Base-by-base conservation (phyloP, 2,329 filamentous ascomycete genomes). In the Sclerotinia sclerotiorum region DNA sequence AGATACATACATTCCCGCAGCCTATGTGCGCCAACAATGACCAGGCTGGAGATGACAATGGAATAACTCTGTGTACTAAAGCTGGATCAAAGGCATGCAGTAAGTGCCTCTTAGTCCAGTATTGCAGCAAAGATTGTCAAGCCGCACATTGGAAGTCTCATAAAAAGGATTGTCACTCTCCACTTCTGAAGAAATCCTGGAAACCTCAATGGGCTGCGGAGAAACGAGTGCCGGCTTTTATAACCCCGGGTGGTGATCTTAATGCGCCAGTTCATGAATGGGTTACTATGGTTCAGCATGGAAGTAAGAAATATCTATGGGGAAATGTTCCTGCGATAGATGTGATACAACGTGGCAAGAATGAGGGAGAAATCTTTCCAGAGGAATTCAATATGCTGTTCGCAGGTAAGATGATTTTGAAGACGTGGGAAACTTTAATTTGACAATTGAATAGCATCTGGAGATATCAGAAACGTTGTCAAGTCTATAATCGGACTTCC, bases 391-490 rank as follows among this genome's bases (percentile, higher is more conserved):
- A 63, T 56, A 19, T 68, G 7, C 8, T 68, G 10, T 64, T 68
- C 55, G 58, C 58, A 17, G 66, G 66, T 64, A 54, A 48, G 44
- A 3, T 42, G 1, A 42, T 15, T 2, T 39, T 11, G 13, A 13
- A 21, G 2, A 19, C n/a, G 19, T 13, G 21, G 3, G 7, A 13
- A 3, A 68, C 13, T 6, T 3, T 21, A 7, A 10, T 19, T 58
- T 68, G 29, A 68, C 24, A 15, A 24, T 15, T 10, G 11, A n/a
- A 19, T 17, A 68, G 58, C 66, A 5, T 83, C 82, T 13, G 81
- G 80, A 8, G 81, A 83, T 69, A 66, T 80, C 7, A 75, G 81
- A 52, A 83, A 84, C 67, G 72, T 81, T 5, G 68, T 84, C 66
- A 80, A 79, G 71, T 69, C 8, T 67, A 70, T 58, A 1, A 24